Percentiles rank a stretch among this genome's conserved stretches.
Conservation (phyloP, 495 filamentous ascomycete species). For the Neurospora tetrasperma region DNA sequence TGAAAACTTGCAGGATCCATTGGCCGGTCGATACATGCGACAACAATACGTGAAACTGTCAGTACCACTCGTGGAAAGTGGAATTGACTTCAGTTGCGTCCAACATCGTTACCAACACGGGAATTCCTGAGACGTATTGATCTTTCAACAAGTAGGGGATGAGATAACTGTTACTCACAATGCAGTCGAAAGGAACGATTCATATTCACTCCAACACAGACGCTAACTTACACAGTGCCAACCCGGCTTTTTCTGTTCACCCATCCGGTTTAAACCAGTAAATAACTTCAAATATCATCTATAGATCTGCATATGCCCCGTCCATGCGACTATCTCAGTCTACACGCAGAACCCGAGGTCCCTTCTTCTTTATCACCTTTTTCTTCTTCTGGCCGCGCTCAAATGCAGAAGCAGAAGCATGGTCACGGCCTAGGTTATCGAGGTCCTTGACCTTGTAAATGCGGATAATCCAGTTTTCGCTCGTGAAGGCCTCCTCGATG, state of each 20-base stretch:
- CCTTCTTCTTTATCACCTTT: conserved; percentile 68
- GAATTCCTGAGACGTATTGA: neutral
- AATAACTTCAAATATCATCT: conserved; percentile 13
- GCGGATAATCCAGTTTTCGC: conserved; percentile 99
- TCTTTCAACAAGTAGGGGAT: neutral
- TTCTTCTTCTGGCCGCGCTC: conserved; percentile 93
- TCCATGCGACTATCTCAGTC: conserved; percentile 44
- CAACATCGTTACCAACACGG: neutral
- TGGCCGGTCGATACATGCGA: neutral
- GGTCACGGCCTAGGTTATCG: conserved; percentile 89
- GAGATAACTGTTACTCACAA: neutral
- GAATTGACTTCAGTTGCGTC: neutral
- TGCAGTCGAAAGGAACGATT: neutral
- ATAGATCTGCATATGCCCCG: conserved; percentile 1
- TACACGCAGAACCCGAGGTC: conserved; percentile 68
- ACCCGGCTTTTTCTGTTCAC: conserved; percentile 11
- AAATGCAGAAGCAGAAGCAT: conserved; percentile 74
- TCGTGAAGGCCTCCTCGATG: conserved; percentile 94
- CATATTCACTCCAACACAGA: conserved; percentile 3
- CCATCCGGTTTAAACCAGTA: conserved; percentile 8
- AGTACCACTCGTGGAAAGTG: neutral
- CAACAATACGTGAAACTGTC: neutral
- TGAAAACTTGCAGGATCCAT: neutral
- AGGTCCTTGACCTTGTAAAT: conserved; percentile 99
- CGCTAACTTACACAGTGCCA: conserved; percentile 18